phyloP scores from a whole-genome alignment of 2,329 filamentous ascomycete species.

The Orbilia ellipsospora region DNA sequence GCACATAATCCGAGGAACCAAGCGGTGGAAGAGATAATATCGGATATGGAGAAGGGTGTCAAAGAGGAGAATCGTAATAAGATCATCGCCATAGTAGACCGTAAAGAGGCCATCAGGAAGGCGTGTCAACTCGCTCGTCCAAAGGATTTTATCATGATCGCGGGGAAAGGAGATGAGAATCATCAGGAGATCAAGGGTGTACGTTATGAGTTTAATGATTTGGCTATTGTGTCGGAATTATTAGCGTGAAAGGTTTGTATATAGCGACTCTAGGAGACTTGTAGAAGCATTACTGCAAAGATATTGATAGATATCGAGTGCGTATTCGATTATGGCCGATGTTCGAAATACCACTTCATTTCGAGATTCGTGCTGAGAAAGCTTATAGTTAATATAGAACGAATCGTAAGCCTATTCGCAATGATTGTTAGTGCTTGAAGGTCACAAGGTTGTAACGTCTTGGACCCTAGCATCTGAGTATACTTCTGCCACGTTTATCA shows the following conservation, averaged over 20 bases:
- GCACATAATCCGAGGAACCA: neutral
- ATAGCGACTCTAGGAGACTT: too few relatives aligned
- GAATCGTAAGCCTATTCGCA: too few relatives aligned
- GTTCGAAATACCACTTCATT: too few relatives aligned
- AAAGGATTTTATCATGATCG: constrained; percentile 9
- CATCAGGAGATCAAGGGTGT: constrained; percentile 12
- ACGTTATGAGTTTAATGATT: constrained; percentile 8
- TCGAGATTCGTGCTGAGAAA: too few relatives aligned
- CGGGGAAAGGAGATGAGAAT: constrained; percentile 11
- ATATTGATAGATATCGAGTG: too few relatives aligned
- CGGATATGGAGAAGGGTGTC: constrained; percentile 7
- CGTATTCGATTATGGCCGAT: too few relatives aligned
- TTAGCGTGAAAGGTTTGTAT: neutral
- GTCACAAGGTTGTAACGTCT: too few relatives aligned
- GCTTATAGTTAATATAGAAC: too few relatives aligned
- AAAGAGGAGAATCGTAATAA: constrained; percentile 3
- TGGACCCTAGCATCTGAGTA: too few relatives aligned
- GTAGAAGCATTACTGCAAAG: too few relatives aligned
- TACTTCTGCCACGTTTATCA: too few relatives aligned
- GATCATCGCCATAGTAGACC: neutral
- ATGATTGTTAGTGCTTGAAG: too few relatives aligned
- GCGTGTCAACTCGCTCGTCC: constrained; percentile 3
- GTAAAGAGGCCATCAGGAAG: neutral
- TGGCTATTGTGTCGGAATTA: constrained; percentile 1
- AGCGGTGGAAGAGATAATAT: neutral